Conservation (phyloP, 2,329 filamentous ascomycete species). For the Cladosporium sp. region DNA sequence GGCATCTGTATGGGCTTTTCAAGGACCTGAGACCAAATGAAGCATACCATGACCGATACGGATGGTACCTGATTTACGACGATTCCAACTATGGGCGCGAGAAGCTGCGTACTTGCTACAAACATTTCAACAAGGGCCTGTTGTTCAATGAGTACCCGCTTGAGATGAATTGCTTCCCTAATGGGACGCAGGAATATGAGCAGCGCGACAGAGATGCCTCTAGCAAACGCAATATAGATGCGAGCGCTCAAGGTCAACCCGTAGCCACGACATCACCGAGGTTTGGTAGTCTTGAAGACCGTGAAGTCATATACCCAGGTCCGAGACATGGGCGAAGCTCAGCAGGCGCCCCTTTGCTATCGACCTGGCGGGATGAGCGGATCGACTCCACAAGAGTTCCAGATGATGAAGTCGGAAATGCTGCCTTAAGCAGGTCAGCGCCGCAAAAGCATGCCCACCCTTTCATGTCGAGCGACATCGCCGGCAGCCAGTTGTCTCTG, state of each 20-base stretch:
- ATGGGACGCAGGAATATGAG: too few relatives aligned
- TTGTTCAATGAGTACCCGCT: constrained; percentile 16
- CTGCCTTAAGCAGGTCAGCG: too few relatives aligned
- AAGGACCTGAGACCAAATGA: constrained; percentile 1
- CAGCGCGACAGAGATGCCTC: too few relatives aligned
- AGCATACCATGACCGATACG: constrained; percentile 19
- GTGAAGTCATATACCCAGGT: too few relatives aligned
- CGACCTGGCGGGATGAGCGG: neutral
- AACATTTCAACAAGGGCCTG: constrained; percentile 3
- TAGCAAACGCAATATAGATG: too few relatives aligned
- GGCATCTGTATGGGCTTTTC: constrained; percentile 19
- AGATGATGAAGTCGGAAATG: too few relatives aligned
- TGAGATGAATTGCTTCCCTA: constrained; percentile 13
- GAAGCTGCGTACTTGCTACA: constrained; percentile 12
- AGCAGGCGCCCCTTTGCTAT: neutral
- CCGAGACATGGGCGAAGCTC: too few relatives aligned
- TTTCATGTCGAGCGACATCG: too few relatives aligned
- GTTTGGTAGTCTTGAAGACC: neutral
- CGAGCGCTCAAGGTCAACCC: too few relatives aligned
- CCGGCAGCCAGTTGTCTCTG: neutral
- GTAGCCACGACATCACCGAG: neutral
- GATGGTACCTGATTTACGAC: constrained; percentile 24
- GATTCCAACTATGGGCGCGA: constrained; percentile 8
- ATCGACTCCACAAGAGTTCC: neutral
- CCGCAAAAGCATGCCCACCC: too few relatives aligned